Evolutionary conservation across 2,329 filamentous ascomycete genomes (phyloP), one percentile per base, ranked within the genome.

Genomic region (Fusarium sp.): DNA sequence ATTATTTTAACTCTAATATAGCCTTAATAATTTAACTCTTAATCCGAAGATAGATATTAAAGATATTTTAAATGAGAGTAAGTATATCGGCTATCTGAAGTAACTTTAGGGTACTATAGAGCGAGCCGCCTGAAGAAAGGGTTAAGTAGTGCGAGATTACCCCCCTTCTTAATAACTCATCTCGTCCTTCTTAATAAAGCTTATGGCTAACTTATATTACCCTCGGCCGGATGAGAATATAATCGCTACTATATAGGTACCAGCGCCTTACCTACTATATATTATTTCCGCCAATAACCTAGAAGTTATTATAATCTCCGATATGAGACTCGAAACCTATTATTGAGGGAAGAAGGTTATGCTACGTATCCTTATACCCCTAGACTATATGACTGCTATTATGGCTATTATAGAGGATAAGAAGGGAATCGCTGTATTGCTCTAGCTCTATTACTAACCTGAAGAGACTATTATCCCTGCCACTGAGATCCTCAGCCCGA

Each of bases 21-120:
- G 13, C 17, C 10, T 18, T 11, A 27, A 27, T 1, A 3, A 18
- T 35, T 33, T 1, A 54, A 20, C 20, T 32, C 12, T 41, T 2
- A 18, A 54, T 27, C 17, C 5, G 26, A 58, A 58, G 7, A 61
- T 61, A 33, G 58, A 61, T 30, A n/a, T 58, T 27, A 58, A 58
- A 40, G 58, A 61, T 11, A 33, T 61, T 23, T 61, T 30, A 15
- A 27, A 58, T 14, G 33, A 61, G n/a, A 42, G 26, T 11, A 0
- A 40, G 13, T 55, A 38, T 7, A 57, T 61, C 15, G 33, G 15
- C 7, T 44, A 40, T 14, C 33, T 61, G 33, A 61, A 46, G 30
- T 33, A 38, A 11, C 15, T 61, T 30, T n/a, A 61, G 33, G 6
- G 6, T 7, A 32, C 40, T 23, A 41, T 40, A 33, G 48, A 58